Evolutionary conservation across 805 yeast species (phyloP).

Genomic region (Cyberlindnera japonica): DNA sequence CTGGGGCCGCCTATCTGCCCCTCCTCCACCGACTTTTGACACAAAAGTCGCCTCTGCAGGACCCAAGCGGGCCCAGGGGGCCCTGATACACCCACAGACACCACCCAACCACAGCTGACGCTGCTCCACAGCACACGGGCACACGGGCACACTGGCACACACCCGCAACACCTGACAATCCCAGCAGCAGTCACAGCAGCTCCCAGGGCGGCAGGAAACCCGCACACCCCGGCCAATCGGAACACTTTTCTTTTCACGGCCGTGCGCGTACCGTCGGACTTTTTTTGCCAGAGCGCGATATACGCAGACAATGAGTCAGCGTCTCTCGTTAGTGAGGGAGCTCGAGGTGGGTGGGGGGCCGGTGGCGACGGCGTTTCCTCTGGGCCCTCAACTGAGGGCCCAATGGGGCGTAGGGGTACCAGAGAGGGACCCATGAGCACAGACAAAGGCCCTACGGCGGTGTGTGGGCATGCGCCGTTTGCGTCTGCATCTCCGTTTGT

Average conservation of each 20-base stretch:
- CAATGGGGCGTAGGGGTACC: too few species aligned
- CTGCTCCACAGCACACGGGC: too few species aligned
- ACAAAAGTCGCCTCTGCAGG: conserved; percentile 2
- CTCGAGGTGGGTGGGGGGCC: too few species aligned
- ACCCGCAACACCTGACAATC: too few species aligned
- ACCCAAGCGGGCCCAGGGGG: neutral
- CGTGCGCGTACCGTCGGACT: neutral
- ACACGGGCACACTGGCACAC: too few species aligned
- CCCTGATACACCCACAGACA: neutral
- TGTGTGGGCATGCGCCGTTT: too few species aligned
- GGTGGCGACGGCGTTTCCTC: too few species aligned
- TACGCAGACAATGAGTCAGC: neutral
- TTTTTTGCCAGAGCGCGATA: neutral
- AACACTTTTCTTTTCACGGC: conserved; percentile 1
- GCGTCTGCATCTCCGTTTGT: too few species aligned
- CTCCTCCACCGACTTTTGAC: neutral
- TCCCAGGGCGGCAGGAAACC: neutral
- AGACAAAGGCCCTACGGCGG: too few species aligned
- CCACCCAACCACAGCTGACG: neutral
- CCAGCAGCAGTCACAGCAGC: conserved; percentile 10
- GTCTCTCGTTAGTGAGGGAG: too few species aligned
- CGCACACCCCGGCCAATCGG: conserved; percentile 17
- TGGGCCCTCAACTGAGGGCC: too few species aligned
- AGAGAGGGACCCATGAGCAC: too few species aligned
- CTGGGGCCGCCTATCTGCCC: neutral